Evolutionary conservation across 768 basidiomycete species (phyloP).

Genomic region (Kwoniella europaea): DNA sequence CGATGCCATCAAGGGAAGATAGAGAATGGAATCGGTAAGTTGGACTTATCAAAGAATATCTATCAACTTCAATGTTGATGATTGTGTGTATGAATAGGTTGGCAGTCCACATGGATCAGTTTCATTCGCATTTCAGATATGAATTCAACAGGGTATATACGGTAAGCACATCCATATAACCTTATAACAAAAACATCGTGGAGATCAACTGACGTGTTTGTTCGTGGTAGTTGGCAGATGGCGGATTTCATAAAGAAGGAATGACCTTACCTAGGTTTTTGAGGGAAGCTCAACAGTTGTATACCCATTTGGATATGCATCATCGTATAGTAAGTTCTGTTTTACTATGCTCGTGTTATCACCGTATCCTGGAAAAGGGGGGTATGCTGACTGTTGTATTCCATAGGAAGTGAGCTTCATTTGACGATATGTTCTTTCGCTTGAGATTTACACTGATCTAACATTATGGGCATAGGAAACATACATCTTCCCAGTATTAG

Average conservation of each 20-base stretch:
- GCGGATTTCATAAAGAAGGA: conserved; percentile 50
- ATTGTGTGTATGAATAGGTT: conserved; percentile 28
- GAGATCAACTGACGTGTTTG: too few relatives aligned
- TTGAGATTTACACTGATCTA: background rate
- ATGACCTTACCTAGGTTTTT: conserved; percentile 47
- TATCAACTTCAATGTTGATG: conserved; percentile 14
- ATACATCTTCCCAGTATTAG: conserved; percentile 58
- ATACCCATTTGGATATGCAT: conserved; percentile 52
- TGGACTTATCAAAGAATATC: too few relatives aligned
- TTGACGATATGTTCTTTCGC: background rate
- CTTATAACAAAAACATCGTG: background rate
- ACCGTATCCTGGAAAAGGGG: too few relatives aligned
- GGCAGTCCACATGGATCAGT: conserved; percentile 50
- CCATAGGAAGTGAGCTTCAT: conserved; percentile 12
- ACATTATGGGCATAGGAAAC: conserved; percentile 42
- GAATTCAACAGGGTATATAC: conserved; percentile 50
- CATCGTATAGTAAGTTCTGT: conserved; percentile 48
- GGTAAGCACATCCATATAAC: conserved; percentile 28
- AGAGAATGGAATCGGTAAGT: conserved; percentile 33
- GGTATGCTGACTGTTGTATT: background rate
- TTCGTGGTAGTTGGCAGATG: conserved; percentile 40
- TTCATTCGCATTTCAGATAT: conserved; percentile 52
- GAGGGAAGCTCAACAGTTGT: conserved; percentile 44
- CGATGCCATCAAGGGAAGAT: conserved; percentile 26
- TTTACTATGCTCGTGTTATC: background rate